phyloP scores from a whole-genome alignment of 768 basidiomycete genomes.

The Ramaria sp. region DNA sequence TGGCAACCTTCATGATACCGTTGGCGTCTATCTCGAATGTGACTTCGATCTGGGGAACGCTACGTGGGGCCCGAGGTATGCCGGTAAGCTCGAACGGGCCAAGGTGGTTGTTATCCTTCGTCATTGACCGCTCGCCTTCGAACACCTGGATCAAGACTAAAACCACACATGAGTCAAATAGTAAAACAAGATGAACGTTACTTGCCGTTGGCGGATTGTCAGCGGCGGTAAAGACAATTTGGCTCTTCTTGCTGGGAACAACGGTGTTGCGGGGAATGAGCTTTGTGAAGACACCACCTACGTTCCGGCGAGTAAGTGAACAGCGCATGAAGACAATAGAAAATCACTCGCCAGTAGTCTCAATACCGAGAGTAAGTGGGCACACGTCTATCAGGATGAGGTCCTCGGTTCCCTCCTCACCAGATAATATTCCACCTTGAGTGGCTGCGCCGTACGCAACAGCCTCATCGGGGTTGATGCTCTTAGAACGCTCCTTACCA shows the following conservation, averaged over 20 bases:
- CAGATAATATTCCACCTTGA: constrained; percentile 39
- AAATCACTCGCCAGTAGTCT: constrained; percentile 30
- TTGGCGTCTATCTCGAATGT: constrained; percentile 40
- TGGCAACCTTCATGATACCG: constrained; percentile 39
- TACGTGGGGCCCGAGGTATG: constrained; percentile 37
- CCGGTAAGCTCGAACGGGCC: constrained; percentile 38
- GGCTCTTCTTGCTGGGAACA: constrained; percentile 41
- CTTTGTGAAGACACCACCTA: constrained; percentile 36
- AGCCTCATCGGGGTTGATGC: constrained; percentile 45
- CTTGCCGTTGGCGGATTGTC: constrained; percentile 23
- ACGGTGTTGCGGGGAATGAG: constrained; percentile 41
- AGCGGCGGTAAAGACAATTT: constrained; percentile 22
- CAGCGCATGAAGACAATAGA: no score
- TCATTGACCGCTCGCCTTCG: constrained; percentile 39
- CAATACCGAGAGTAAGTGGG: constrained; percentile 41
- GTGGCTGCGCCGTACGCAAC: constrained; percentile 45
- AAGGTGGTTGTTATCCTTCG: constrained; percentile 42
- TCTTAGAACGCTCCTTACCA: constrained; percentile 38
- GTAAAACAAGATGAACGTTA: neutral
- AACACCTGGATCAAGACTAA: constrained; percentile 38
- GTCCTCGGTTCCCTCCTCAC: constrained; percentile 33
- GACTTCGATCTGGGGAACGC: constrained; percentile 40
- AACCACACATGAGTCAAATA: neutral
- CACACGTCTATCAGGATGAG: constrained; percentile 36
- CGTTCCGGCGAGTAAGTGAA: no score